Conservation (phyloP, 495 filamentous ascomycete genomes). For the Cryomyces minteri region DNA sequence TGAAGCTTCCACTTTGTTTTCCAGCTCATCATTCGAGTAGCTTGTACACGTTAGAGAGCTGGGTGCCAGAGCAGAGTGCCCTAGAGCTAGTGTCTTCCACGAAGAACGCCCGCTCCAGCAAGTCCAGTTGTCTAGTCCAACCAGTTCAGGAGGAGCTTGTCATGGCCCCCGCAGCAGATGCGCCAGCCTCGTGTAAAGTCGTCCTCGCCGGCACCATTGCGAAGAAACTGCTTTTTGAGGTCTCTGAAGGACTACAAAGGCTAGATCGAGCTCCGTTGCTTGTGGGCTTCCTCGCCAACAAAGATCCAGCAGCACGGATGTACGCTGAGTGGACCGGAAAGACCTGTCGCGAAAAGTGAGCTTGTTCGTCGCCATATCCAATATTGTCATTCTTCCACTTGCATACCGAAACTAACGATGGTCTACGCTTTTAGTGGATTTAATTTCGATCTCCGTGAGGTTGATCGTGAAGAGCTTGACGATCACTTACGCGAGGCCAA, state of each 20-base stretch:
- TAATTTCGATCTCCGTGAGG: conserved; percentile 60
- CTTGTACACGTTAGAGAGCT: too few relatives aligned
- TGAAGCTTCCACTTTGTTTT: too few relatives aligned
- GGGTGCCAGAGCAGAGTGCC: too few relatives aligned
- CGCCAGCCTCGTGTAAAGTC: conserved; percentile 69
- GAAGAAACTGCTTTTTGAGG: conserved; percentile 59
- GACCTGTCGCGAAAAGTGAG: conserved; percentile 87
- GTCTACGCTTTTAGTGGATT: conserved; percentile 46
- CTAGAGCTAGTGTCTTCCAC: too few relatives aligned
- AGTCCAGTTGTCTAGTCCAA: too few relatives aligned
- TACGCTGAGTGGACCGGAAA: conserved; percentile 97
- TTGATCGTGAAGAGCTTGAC: conserved; percentile 76
- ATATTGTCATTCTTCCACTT: too few relatives aligned
- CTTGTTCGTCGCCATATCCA: conserved; percentile 8
- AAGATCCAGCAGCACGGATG: conserved; percentile 74
- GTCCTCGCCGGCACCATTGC: conserved; percentile 72
- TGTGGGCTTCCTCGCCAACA: conserved; percentile 81
- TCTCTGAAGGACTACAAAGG: conserved; percentile 47
- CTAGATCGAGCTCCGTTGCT: conserved; percentile 55
- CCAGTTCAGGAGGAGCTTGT: not conserved
- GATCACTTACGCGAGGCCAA: conserved; percentile 72
- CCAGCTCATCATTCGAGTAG: too few relatives aligned
- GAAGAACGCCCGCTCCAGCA: too few relatives aligned
- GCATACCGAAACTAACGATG: too few relatives aligned
- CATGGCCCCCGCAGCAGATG: conserved; percentile 3